These are phyloP conservation scores for Ambrosia artemisiifolia DNA, from an alignment of 129 eudicot species.

Conservation along the genomic window DNA sequence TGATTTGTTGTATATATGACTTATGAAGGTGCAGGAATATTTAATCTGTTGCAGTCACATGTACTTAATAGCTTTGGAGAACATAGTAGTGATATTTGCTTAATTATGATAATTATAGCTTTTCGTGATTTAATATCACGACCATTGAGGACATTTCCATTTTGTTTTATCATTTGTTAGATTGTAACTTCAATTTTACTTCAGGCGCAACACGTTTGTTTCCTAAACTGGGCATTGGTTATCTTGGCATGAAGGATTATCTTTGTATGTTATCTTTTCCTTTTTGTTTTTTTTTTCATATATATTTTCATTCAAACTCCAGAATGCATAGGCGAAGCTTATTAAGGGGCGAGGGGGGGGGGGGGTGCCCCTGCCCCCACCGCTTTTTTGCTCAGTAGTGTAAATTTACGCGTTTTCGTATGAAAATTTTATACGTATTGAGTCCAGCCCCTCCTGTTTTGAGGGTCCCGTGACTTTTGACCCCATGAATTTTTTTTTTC, in stretches of 20 bases:
- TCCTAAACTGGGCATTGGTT: slow-evolving; percentile 42
- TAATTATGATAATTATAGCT: neutral
- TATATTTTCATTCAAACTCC: neutral
- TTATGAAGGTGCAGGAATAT: neutral
- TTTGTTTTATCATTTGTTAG: slow-evolving; percentile 13
- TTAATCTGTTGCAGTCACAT: neutral
- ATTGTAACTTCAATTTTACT: slow-evolving; percentile 13
- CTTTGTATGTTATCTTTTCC: slow-evolving; percentile 45
- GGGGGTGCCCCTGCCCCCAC: too few relatives aligned
- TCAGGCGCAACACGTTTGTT: slow-evolving; percentile 53
- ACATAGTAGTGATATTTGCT: neutral
- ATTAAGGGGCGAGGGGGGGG: too few relatives aligned
- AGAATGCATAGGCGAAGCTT: too few relatives aligned
- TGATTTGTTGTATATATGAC: neutral
- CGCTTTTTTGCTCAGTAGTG: too few relatives aligned
- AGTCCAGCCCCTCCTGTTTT: too few relatives aligned
- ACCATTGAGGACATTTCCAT: neutral
- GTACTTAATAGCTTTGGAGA: slow-evolving; percentile 9
- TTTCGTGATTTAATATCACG: neutral
- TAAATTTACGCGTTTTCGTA: too few relatives aligned
- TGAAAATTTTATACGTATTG: too few relatives aligned
- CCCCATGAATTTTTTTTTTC: too few relatives aligned
- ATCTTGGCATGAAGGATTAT: slow-evolving; percentile 58
- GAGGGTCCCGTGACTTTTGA: too few relatives aligned
- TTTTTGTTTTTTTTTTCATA: neutral